Percentiles rank a stretch among this genome's conserved stretches.
Evolutionary conservation across 164 flowering plant species (phyloP).

Genomic region (Malania oleifera): DNA sequence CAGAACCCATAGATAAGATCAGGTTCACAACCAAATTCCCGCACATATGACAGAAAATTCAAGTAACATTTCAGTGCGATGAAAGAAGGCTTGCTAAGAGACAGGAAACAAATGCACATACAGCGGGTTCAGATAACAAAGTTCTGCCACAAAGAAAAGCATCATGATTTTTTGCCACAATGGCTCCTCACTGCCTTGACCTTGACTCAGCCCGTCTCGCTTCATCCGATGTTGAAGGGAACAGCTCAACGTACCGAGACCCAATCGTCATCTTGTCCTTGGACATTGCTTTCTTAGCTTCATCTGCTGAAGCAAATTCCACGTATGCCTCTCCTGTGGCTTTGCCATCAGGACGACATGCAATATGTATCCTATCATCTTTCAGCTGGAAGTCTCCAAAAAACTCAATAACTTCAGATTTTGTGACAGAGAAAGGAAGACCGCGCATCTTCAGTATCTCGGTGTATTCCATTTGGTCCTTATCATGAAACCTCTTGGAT

Average conservation of each 20-base stretch:
- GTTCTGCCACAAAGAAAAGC: too few relatives aligned
- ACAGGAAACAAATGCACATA: too few relatives aligned
- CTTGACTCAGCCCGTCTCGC: constrained; percentile 77
- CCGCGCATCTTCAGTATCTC: constrained; percentile 77
- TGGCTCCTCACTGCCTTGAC: constrained; percentile 51
- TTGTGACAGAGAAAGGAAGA: constrained; percentile 73
- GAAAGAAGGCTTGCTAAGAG: too few relatives aligned
- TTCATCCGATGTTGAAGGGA: constrained; percentile 78
- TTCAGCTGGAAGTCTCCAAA: constrained; percentile 54
- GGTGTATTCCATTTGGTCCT: constrained; percentile 70
- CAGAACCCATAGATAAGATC: too few relatives aligned
- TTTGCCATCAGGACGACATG: constrained; percentile 75
- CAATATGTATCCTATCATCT: constrained; percentile 66
- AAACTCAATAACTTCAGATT: constrained; percentile 62
- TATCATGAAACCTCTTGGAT: constrained; percentile 55
- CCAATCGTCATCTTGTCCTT: constrained; percentile 88
- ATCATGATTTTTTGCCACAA: background rate
- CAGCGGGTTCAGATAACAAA: too few relatives aligned
- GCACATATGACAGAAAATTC: too few relatives aligned
- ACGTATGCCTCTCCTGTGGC: constrained; percentile 92
- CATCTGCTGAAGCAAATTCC: constrained; percentile 77
- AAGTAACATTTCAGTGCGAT: too few relatives aligned
- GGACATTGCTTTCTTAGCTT: constrained; percentile 77
- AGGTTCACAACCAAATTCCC: too few relatives aligned
- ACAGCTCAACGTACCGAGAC: constrained; percentile 80